phyloP scores from a whole-genome alignment of 257 asterid species.

The Echites panduratus region DNA sequence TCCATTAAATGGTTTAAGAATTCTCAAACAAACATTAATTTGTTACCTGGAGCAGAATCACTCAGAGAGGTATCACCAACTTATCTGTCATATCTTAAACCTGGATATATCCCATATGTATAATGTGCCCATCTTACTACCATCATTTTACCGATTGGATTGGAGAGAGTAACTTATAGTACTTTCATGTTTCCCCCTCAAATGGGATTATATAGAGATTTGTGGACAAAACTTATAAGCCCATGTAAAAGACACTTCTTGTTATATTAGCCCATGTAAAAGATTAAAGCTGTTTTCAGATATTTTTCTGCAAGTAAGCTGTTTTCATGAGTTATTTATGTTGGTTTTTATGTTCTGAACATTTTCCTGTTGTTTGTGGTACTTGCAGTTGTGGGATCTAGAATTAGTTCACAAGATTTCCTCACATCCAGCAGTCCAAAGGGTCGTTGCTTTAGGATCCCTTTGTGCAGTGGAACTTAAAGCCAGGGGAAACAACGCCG shows the following conservation, averaged over 20 bases:
- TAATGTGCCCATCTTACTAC: not conserved
- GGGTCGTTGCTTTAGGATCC: slow-evolving; percentile 82
- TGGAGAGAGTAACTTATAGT: not conserved
- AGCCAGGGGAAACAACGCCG: slow-evolving; percentile 73
- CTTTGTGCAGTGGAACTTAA: slow-evolving; percentile 80
- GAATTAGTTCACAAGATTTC: slow-evolving; percentile 61
- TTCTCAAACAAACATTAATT: slow-evolving; percentile 50
- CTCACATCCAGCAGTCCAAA: slow-evolving; percentile 57
- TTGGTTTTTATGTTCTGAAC: not conserved
- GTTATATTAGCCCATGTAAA: not conserved
- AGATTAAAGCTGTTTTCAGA: no score
- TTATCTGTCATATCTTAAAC: not conserved
- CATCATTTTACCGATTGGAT: no score
- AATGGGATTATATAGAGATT: no score
- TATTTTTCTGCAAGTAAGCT: no score
- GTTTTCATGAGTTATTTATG: no score
- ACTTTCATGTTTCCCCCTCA: not conserved
- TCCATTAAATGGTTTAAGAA: slow-evolving; percentile 90
- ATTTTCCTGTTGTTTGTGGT: slow-evolving; percentile 1
- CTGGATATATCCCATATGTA: not conserved
- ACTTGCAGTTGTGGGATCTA: slow-evolving; percentile 66
- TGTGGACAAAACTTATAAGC: not conserved
- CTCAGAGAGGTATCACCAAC: slow-evolving; percentile 66
- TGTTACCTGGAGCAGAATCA: slow-evolving; percentile 42
- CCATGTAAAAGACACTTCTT: not conserved